Evolutionary conservation across 331 rosid species (phyloP).

Genomic region (Cydonia oblonga): DNA sequence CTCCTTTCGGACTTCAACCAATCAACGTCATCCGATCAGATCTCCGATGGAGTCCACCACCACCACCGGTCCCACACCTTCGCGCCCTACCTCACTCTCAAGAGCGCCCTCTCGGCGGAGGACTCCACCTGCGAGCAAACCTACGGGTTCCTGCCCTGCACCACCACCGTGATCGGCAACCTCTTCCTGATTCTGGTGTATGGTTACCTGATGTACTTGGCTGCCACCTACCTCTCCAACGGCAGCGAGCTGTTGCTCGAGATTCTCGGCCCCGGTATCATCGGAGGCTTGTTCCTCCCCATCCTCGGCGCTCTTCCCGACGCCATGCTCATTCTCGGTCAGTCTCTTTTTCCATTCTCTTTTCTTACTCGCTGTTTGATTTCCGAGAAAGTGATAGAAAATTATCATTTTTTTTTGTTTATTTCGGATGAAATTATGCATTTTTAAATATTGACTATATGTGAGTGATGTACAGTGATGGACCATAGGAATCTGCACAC

Average conservation of each 20-base stretch:
- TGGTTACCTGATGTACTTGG: conserved; percentile 61
- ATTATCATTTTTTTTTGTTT: not conserved
- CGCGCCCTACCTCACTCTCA: conserved; percentile 14
- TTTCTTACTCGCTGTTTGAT: conserved; percentile 2
- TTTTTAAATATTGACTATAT: not conserved
- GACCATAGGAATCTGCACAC: too few species aligned
- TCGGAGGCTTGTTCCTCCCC: conserved; percentile 91
- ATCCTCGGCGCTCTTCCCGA: conserved; percentile 81
- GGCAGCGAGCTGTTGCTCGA: conserved; percentile 87
- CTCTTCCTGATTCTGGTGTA: conserved; percentile 55
- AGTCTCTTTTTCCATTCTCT: too few species aligned
- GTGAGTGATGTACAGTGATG: not conserved
- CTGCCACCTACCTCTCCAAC: conserved; percentile 56
- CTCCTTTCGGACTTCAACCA: conserved; percentile 12
- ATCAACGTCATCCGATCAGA: conserved; percentile 20
- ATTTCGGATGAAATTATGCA: not conserved
- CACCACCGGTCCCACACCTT: not conserved
- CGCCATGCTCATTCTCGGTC: conserved; percentile 87
- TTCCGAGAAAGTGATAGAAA: not conserved
- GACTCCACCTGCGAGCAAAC: conserved; percentile 69
- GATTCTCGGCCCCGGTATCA: conserved; percentile 90
- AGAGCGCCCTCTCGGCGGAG: conserved; percentile 7
- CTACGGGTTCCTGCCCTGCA: conserved; percentile 89
- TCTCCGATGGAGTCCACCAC: conserved; percentile 45
- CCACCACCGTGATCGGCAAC: conserved; percentile 63